phyloP scores from a whole-genome alignment of 2,329 filamentous ascomycete genomes.

The Huntiella moniliformis region DNA sequence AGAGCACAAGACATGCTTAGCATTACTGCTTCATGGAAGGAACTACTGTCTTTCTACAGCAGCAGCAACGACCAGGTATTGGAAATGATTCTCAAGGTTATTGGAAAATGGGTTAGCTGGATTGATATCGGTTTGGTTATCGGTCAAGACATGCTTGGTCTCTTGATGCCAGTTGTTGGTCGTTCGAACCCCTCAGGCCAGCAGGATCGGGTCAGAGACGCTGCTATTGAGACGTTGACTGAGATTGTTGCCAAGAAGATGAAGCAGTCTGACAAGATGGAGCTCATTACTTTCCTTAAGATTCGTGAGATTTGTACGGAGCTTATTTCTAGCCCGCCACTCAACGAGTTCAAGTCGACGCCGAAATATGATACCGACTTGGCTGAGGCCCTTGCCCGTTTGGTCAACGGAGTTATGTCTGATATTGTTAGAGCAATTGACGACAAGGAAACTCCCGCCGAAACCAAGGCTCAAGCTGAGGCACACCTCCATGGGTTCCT shows the following conservation, averaged over 20 bases:
- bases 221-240: constrained; percentile 84
- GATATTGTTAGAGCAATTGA: constrained; percentile 82
- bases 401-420: constrained; percentile 75
- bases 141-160: constrained; percentile 68
- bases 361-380: constrained; percentile 87
- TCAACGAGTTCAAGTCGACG: constrained; percentile 62
- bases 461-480: constrained; percentile 56
- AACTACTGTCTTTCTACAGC: constrained; percentile 64
- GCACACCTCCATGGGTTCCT: constrained; percentile 68
- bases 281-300: constrained; percentile 82
- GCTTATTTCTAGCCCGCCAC: constrained; percentile 63
- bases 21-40: constrained; percentile 78
- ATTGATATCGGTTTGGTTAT: constrained; percentile 90
- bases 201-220: constrained; percentile 68
- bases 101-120: constrained; percentile 97
- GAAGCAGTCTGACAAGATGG: constrained; percentile 80
- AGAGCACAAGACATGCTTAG: constrained; percentile 74
- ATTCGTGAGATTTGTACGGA: constrained; percentile 69
- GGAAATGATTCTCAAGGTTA: constrained; percentile 76
- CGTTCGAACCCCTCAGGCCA: constrained; percentile 34
- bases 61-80: constrained; percentile 52
- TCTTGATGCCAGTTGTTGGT: constrained; percentile 75
- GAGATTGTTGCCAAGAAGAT: constrained; percentile 98
- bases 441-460: constrained; percentile 38
- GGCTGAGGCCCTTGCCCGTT: constrained; percentile 82